Conservation (phyloP, 108 stramenopile species). For the Fragilaria radians region DNA sequence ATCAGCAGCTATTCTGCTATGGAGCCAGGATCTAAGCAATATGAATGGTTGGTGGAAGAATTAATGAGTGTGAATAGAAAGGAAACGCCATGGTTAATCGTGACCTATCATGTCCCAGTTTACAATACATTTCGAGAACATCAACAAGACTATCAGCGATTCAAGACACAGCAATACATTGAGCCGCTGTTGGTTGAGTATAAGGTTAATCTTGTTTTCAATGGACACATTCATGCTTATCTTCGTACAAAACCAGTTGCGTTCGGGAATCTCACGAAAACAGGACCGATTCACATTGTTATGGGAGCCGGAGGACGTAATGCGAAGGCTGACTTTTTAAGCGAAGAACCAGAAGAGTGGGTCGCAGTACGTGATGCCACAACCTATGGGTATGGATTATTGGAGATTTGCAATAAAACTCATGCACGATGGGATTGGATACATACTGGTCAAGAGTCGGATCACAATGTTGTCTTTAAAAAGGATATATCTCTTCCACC, state of each 20-base stretch:
- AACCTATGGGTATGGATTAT: conserved; percentile 79
- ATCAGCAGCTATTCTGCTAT: conserved; percentile 67
- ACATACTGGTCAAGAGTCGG: conserved; percentile 18
- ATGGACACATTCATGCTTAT: conserved; percentile 92
- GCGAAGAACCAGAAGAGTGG: conserved; percentile 70
- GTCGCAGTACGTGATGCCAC: conserved; percentile 73
- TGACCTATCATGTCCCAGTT: conserved; percentile 75
- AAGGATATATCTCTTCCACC: conserved; percentile 2
- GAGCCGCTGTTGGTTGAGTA: conserved; percentile 79
- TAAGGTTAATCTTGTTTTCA: conserved; percentile 80
- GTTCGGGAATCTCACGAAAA: conserved; percentile 20
- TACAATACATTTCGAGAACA: conserved; percentile 77
- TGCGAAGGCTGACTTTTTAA: conserved; percentile 63
- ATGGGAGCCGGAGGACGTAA: conserved; percentile 92
- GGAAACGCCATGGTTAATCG: conserved; percentile 76
- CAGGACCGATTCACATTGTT: conserved; percentile 78
- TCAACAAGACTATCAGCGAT: conserved; percentile 47
- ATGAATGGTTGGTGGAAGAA: conserved; percentile 64
- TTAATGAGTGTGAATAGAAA: conserved; percentile 55
- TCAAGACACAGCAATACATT: conserved; percentile 53
- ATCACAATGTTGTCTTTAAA: conserved; percentile 5
- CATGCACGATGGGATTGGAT: conserved; percentile 75
- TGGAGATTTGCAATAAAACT: conserved; percentile 61
- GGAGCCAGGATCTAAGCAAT: conserved; percentile 59
- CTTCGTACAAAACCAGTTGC: conserved; percentile 62